Base-by-base conservation (phyloP, 202 grass and related monocot species). In the Schoenoplectus tabernaemontani region DNA sequence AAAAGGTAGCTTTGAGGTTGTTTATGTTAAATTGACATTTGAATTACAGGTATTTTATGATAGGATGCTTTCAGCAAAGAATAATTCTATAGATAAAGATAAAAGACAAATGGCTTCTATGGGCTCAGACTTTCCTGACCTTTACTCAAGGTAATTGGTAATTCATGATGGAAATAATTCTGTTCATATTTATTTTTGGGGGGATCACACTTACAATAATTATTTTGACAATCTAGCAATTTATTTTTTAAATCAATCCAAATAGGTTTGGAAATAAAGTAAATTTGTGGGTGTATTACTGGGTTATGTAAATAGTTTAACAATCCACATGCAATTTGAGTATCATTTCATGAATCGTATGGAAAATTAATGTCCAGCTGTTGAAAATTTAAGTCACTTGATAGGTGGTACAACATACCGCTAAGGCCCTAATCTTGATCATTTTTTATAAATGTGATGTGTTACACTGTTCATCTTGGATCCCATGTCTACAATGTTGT, bases 121-220 rank as follows among this genome's bases (percentile, higher is more conserved):
- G 88, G 92, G 90, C 78, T 86, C 92, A 60, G 89, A 75, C 71
- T 91, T 86, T 24, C 85, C 88, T 83, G 87, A 99, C 62, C 88
- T 99, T 79, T 99, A 99, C 84, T 88, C 81, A 38, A 98, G n/a
- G n/a, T n/a, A n/a, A n/a, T n/a, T n/a, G 91, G 95, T 98, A 92
- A 74, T 78, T 57, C 51, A 59, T 19, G 3, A 70, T 44, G 28
- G 22, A 38, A 68, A 71, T 67, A 46, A 57, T 69, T 68, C 12
- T 81, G 11, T 24, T 77, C 82, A 42, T 42, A 17, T 64, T 30
- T 60, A 59, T 60, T 0, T 30, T 58, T 30, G 53, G 17, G 53
- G 5, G 17, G n/a, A 6, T 57, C 53, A 57, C 53, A 48, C 4
- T 37, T 7, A 44, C 42, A 44, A 44, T 9, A 44, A 1, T 57